Conservation (phyloP, 192 early-diverging fungal species). For the Coemansia nantahalensis region DNA sequence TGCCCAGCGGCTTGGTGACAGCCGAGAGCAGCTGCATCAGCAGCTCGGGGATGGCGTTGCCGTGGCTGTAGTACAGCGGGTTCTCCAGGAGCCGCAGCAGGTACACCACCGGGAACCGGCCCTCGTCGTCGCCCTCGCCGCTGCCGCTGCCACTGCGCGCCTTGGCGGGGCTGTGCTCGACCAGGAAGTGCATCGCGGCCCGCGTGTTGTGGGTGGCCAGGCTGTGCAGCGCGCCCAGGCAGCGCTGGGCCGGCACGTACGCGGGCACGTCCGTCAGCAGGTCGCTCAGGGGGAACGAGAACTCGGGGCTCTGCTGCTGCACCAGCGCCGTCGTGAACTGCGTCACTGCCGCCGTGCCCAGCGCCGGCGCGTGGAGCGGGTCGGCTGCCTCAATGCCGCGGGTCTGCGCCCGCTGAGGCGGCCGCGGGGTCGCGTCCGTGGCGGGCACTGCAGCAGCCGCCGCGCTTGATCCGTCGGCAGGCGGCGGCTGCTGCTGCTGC, state of each 20-base stretch:
- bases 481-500: neutral
- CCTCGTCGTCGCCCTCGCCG: conserved; percentile 66
- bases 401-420: neutral
- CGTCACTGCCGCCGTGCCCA: conserved; percentile 29
- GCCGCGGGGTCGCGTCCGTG: neutral
- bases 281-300: conserved; percentile 45
- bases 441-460: neutral
- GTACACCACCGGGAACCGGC: conserved; percentile 58
- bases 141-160: conserved; percentile 70
- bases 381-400: neutral
- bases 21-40: conserved; percentile 81
- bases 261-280: conserved; percentile 66
- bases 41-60: conserved; percentile 75
- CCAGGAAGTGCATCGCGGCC: conserved; percentile 68
- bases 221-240: conserved; percentile 78
- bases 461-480: neutral
- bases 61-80: conserved; percentile 76
- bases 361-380: neutral
- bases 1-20: conserved; percentile 73
- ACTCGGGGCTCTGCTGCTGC: conserved; percentile 35
- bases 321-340: conserved; percentile 39
- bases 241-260: conserved; percentile 86
- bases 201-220: conserved; percentile 75
- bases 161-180: conserved; percentile 33
- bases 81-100: conserved; percentile 83